phyloP scores from a whole-genome alignment of 805 yeast species.

The Monosporozyma aquatica region DNA sequence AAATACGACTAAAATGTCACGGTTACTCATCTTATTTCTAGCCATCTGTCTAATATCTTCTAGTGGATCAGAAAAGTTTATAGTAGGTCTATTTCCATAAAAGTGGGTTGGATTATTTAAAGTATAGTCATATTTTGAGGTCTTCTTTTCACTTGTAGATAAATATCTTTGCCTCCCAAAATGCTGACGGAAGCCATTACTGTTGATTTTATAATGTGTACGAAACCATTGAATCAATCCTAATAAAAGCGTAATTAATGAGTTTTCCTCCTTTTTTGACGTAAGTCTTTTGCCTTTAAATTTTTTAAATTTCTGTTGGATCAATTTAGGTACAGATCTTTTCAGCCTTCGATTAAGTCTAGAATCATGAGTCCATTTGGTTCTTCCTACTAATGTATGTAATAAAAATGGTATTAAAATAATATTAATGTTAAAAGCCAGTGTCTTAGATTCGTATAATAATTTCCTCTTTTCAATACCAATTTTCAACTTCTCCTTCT shows the following conservation, averaged over 20 bases:
- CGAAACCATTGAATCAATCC: slow-evolving; percentile 24
- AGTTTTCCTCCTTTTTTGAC: background rate
- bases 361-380: slow-evolving; percentile 11
- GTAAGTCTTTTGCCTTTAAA: slow-evolving; percentile 1
- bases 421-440: slow-evolving; percentile 15
- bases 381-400: slow-evolving; percentile 9
- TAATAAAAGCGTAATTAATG: slow-evolving; percentile 14
- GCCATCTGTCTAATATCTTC: slow-evolving; percentile 16
- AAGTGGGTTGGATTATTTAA: slow-evolving; percentile 10
- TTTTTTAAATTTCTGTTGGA: slow-evolving; percentile 13
- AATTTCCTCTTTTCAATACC: slow-evolving; percentile 1
- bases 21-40: slow-evolving; percentile 14
- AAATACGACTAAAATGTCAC: slow-evolving; percentile 19
- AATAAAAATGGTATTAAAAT: slow-evolving; percentile 17
- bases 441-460: slow-evolving; percentile 7
- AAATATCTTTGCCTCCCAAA: slow-evolving; percentile 7
- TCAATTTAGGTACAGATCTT: slow-evolving; percentile 20
- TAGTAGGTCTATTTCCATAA: slow-evolving; percentile 17
- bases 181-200: slow-evolving; percentile 24
- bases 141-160: background rate
- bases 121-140: slow-evolving; percentile 4
- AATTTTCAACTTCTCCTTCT: slow-evolving; percentile 1
- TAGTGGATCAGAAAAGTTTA: slow-evolving; percentile 1
- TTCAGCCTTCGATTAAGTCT: slow-evolving; percentile 15
- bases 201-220: slow-evolving; percentile 18